Percentiles rank a stretch among this genome's conserved stretches.
Conservation (phyloP, 441 rosid genomes). For the Cnidoscolus chayamansa region DNA sequence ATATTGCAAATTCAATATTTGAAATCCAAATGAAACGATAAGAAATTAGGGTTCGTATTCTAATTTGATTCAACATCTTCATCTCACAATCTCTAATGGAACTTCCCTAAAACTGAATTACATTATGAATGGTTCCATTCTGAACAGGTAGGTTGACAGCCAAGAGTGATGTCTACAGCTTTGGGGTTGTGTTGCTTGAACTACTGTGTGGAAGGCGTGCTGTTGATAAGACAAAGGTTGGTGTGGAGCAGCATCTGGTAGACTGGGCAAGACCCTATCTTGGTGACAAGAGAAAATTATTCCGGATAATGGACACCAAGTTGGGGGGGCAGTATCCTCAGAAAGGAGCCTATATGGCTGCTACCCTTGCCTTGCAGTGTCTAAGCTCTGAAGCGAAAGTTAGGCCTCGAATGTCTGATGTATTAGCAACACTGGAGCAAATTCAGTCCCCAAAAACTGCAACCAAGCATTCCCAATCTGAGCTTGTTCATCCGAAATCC, state of each 20-base stretch:
- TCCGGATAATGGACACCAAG: slow-evolving; percentile 63
- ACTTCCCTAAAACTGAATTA: background rate
- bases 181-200: slow-evolving; percentile 82
- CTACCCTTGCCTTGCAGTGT: slow-evolving; percentile 56
- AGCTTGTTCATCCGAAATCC: slow-evolving; percentile 24
- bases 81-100: background rate
- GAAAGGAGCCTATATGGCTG: slow-evolving; percentile 55
- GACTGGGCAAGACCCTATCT: slow-evolving; percentile 84
- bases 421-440: slow-evolving; percentile 42
- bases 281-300: slow-evolving; percentile 61
- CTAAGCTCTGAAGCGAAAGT: slow-evolving; percentile 44
- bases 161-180: slow-evolving; percentile 83
- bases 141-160: slow-evolving; percentile 67
- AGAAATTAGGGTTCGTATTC: background rate
- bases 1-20: too few relatives aligned
- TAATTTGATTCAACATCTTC: slow-evolving; percentile 13
- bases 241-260: slow-evolving; percentile 69
- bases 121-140: slow-evolving; percentile 13
- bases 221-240: slow-evolving; percentile 64
- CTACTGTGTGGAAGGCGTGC: slow-evolving; percentile 71
- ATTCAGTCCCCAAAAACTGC: slow-evolving; percentile 42
- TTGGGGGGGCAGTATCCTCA: slow-evolving; percentile 72
- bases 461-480: slow-evolving; percentile 11
- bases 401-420: slow-evolving; percentile 65
- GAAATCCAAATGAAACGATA: too few relatives aligned